Base-by-base conservation (phyloP, 208 protist genomes). In the Zelonia costaricensis region DNA sequence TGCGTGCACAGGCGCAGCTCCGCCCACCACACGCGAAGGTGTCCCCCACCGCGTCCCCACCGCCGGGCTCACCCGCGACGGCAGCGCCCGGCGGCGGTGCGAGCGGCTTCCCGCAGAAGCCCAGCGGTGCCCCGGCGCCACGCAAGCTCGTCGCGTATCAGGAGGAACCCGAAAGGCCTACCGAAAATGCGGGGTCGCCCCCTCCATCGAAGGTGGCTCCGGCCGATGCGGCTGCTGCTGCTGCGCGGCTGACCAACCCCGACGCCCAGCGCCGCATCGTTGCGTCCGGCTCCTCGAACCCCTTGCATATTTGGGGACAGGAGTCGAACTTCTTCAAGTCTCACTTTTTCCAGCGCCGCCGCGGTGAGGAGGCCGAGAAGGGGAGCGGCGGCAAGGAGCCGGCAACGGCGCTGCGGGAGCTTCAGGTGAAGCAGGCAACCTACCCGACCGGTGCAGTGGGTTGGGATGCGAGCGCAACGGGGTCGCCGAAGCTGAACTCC, bases 271-370 rank as follows among this genome's bases (percentile, higher is more conserved):
- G 57, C 9, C 62, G 62, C 38, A 54, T 30, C 25, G 47, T 70
- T 7, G 53, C 59, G n/a, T 31, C 54, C 43, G 62, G 61, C 44
- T 45, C 53, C n/a, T 65, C 64, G 6, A 74, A 71, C 31, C 65
- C 72, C 13, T 43, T 74, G 57, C 69, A 78, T 47, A 33, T 74
- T 7, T 82, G 76, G 76, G 42, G 36, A 4, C 69, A 82, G 54
- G 76, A 82, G 20, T 52, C 54, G 7, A 43, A 49, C 2, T 66
- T 82, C 15, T 27, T 74, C 13, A 66, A 64, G 44, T 61, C 51
- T 2, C 33, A 58, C 40, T 78, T 74, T 52, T 57, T 42, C 62
- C 43, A 62, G 9, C 52, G 46, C 18, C 31, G 25, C 30, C 16
- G 27, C 31, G 13, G 39, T 5, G 36, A 28, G n/a, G n/a, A n/a